Base-by-base conservation (phyloP, 2,329 filamentous ascomycete species). In the Sporothrix pseudoabietina region DNA sequence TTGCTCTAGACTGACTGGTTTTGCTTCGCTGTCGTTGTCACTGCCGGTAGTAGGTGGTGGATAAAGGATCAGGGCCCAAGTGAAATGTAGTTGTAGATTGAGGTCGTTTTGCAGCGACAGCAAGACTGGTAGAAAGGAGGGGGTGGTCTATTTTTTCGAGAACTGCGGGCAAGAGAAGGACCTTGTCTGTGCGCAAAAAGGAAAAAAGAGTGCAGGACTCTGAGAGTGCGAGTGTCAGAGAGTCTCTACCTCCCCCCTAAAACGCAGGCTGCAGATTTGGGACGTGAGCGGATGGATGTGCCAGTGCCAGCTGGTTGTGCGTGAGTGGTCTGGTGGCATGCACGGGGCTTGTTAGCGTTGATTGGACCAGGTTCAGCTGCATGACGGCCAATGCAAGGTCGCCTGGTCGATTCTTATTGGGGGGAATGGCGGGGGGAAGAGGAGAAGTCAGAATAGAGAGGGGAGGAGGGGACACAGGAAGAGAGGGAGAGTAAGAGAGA, bases 271-370 rank as follows among this genome's bases (percentile, higher is more conserved):
- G 73, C 73, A 71, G 74, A 72, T 72, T 59, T 66, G 57, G 47
- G 44, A 69, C 54, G 68, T 59, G 59, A 69, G 61, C 30, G 71
- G 66, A 69, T 57, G 47, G 66, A 69, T 69, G 66, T 55, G 65
- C 47, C 47, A 52, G 65, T 76, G 76, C 71, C 75, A 76, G 75
- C 74, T 76, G 75, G 76, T 74, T 54, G 57, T 72, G 70, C 69
- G 73, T 75, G 74, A 74, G 72, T 77, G 76, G 77, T 72, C 71
- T 74, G 75, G 74, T 68, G 55, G 73, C 71, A 71, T 72, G 69
- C 72, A 70, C 68, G 70, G 72, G 73, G 65, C 73, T 54, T 70
- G 72, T 73, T 74, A 72, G 75, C 72, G 71, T 69, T 76, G 73
- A 76, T 75, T 76, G 75, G 75, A 68, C 73, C 49, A 68, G 71